Percentiles rank a stretch among this genome's conserved stretches.
These are phyloP conservation scores for Fraxinus floribunda DNA, from an alignment of 305 asterid species.

Conservation along the genomic window DNA sequence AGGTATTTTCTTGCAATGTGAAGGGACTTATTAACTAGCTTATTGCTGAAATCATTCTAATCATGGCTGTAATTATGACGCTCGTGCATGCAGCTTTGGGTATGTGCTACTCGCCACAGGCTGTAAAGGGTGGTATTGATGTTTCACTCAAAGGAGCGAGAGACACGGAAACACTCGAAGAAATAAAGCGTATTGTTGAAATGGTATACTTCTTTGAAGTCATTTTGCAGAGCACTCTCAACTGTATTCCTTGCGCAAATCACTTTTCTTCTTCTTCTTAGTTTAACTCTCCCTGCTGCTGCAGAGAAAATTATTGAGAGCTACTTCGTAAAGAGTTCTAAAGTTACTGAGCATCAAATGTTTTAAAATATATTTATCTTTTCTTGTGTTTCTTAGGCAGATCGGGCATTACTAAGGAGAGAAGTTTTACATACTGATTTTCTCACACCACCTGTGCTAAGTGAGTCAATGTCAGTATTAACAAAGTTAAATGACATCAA, in stretches of 20 bases:
- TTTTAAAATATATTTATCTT: constrained; percentile 6
- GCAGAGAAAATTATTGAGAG: not conserved
- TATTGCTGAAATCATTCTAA: constrained; percentile 21
- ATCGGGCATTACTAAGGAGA: constrained; percentile 68
- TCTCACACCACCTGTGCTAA: constrained; percentile 73
- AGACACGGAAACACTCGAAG: constrained; percentile 61
- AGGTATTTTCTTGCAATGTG: not conserved
- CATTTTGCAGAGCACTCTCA: constrained; percentile 16
- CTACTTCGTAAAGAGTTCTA: not conserved
- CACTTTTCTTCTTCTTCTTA: not conserved
- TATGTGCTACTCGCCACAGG: constrained; percentile 50
- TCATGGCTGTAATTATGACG: constrained; percentile 39
- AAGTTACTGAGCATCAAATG: constrained; percentile 2
- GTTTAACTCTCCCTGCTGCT: not conserved
- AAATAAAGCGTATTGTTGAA: constrained; percentile 70
- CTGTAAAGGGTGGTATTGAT: constrained; percentile 55
- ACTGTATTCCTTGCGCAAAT: not conserved
- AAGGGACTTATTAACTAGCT: not conserved
- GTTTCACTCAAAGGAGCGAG: constrained; percentile 45
- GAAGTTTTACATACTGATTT: constrained; percentile 83
- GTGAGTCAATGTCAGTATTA: constrained; percentile 58
- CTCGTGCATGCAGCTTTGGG: constrained; percentile 58
- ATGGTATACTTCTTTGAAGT: constrained; percentile 45
- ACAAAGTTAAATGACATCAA: constrained; percentile 60
- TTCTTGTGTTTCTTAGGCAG: constrained; percentile 47